phyloP scores from a whole-genome alignment of 495 filamentous ascomycete genomes.

The Halenospora varia region DNA sequence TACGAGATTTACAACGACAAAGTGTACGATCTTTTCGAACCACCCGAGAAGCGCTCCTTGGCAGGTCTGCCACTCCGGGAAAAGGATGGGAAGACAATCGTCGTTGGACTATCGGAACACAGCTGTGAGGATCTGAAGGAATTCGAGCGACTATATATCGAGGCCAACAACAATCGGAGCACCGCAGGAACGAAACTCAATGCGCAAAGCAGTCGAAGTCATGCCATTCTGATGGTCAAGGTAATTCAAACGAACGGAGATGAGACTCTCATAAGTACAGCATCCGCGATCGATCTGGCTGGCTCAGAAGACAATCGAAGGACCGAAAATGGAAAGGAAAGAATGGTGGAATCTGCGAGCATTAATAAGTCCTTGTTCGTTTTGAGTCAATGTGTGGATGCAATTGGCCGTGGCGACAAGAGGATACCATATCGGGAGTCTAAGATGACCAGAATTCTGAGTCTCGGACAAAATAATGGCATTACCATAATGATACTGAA shows the following conservation, averaged over 20 bases:
- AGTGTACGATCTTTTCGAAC: constrained; percentile 88
- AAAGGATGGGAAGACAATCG: constrained; percentile 84
- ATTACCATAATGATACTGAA: constrained; percentile 97
- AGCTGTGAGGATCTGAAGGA: constrained; percentile 84
- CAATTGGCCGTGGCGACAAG: constrained; percentile 64
- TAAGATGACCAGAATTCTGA: constrained; percentile 96
- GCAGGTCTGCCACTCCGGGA: constrained; percentile 87
- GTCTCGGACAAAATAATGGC: constrained; percentile 91
- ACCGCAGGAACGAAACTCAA: constrained; percentile 96
- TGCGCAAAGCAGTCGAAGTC: constrained; percentile 87
- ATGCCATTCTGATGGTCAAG: constrained; percentile 91
- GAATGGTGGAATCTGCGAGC: constrained; percentile 91
- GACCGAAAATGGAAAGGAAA: constrained; percentile 91
- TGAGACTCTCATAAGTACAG: constrained; percentile 70
- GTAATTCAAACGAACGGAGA: constrained; percentile 70
- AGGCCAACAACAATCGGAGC: constrained; percentile 88
- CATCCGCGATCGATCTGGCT: constrained; percentile 93
- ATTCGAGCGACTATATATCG: constrained; percentile 88
- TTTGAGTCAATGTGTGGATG: constrained; percentile 92
- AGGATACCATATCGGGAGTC: constrained; percentile 87
- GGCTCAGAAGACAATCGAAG: constrained; percentile 94
- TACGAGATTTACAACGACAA: constrained; percentile 99
- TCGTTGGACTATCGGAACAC: constrained; percentile 86
- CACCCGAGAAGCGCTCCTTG: constrained; percentile 83
- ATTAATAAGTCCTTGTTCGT: constrained; percentile 99